Base-by-base conservation (phyloP, 139 green algal genomes). In the Chlorella sorokiniana region DNA sequence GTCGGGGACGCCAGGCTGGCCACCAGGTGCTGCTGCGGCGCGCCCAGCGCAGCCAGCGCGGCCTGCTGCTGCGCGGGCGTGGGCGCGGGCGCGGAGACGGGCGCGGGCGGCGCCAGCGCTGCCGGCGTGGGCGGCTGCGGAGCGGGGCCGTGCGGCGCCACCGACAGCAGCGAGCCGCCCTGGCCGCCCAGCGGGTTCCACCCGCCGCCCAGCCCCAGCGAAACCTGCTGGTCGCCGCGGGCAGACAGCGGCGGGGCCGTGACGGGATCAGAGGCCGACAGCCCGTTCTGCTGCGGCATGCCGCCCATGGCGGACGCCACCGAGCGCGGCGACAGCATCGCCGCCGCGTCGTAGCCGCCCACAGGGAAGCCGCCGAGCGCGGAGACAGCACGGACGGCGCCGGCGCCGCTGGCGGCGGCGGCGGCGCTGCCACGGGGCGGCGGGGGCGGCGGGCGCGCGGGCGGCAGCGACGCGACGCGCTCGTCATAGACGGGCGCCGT, bases 211-310 rank as follows among this genome's bases (percentile, higher is more conserved):
- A 48, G 67, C 35, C 38, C 59, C 8, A 41, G 33, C 18, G 61
- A 77, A 65, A 77, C 69, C n/a, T 76, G 69, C 22, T 42, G 69
- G 44, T 83, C 70, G 25, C 78, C 64, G 45, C 68, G 56, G 2
- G 78, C 59, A 23, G 78, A 78, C 31, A 69, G 38, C 27, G 76
- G 76, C n/a, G 76, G 41, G 20, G 76, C 76, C 6, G 62, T 69
- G 16, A 81, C 76, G 6, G 76, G 76, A 20, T 81, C 76, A 5
- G 62, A 25, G 18, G 61, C 62, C 7, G 71, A 78, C 42, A 78
- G 71, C 4, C 76, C 76, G 42, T 81, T 81, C 41, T 73, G 61
- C 65, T 61, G 72, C 48, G 61, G 68, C n/a, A 20, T 65, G 63
- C 71, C 72, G 68, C 48, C 10, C 27, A 22, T 27, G 9, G n/a